Percentiles rank a stretch among this genome's conserved stretches.
These are phyloP conservation scores for Xanthoceras sorbifolium DNA, from an alignment of 345 rosid genomes.

Conservation along the genomic window DNA sequence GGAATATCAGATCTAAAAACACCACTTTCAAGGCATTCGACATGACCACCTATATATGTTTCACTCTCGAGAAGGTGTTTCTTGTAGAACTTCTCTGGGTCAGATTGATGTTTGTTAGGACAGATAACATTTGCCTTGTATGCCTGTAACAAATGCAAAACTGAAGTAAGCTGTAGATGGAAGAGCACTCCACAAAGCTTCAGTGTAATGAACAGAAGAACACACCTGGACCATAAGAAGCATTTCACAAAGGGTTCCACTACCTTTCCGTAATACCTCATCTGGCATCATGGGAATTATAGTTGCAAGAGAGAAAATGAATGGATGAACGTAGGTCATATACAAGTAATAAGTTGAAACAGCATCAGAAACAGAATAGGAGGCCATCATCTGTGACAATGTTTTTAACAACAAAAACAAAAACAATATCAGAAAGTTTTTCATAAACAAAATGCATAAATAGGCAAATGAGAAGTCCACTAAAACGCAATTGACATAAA, in stretches of 20 bases:
- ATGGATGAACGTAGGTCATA: slow-evolving; percentile 97
- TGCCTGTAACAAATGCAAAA: slow-evolving; percentile 52
- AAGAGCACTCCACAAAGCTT: slow-evolving; percentile 12
- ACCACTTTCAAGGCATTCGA: slow-evolving; percentile 99
- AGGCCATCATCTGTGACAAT: slow-evolving; percentile 90
- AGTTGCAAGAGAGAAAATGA: slow-evolving; percentile 94
- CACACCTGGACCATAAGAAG: slow-evolving; percentile 97
- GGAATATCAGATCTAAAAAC: slow-evolving; percentile 98
- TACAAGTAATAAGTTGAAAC: slow-evolving; percentile 93
- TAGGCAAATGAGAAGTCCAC: slow-evolving; percentile 2
- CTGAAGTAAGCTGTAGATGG: background rate
- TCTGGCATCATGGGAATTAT: slow-evolving; percentile 99
- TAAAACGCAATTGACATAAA: background rate
- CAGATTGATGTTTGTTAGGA: slow-evolving; percentile 96
- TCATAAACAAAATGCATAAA: slow-evolving; percentile 1
- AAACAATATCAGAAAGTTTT: slow-evolving; percentile 28
- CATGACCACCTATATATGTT: slow-evolving; percentile 97
- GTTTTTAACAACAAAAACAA: slow-evolving; percentile 27
- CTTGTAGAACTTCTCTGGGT: slow-evolving; percentile 78
- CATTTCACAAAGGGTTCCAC: slow-evolving; percentile 99
- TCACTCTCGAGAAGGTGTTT: slow-evolving; percentile 93
- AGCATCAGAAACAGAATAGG: slow-evolving; percentile 99
- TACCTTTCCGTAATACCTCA: slow-evolving; percentile 98
- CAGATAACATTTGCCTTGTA: slow-evolving; percentile 91
- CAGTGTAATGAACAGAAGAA: slow-evolving; percentile 25